These are phyloP conservation scores for Penicillium freii DNA, from an alignment of 2,329 filamentous ascomycete genomes.

Conservation along the genomic window DNA sequence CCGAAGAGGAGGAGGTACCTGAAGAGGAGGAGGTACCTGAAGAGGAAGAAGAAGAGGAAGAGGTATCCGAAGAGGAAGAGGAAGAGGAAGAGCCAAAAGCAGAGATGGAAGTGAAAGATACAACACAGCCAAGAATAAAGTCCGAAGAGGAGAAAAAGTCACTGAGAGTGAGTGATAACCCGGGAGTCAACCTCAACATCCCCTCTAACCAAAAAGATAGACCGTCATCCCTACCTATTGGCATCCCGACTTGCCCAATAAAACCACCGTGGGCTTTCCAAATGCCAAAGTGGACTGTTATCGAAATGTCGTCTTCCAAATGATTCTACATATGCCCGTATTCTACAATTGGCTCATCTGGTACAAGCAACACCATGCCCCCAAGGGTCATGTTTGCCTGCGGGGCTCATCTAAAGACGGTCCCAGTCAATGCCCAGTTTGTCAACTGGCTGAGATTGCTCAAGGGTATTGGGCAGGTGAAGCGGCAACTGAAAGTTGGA, in stretches of 20 bases:
- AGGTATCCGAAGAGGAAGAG: neutral
- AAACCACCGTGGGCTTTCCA: constrained; percentile 2
- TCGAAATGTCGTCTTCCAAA: constrained; percentile 26
- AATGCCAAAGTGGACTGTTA: constrained; percentile 22
- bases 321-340: constrained; percentile 27
- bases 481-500: neutral
- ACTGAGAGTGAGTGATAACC: neutral
- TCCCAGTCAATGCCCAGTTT: constrained; percentile 6
- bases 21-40: too few relatives aligned
- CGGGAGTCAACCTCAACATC: neutral
- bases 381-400: neutral
- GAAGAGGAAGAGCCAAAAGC: neutral
- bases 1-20: too few relatives aligned
- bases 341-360: constrained; percentile 25
- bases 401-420: neutral
- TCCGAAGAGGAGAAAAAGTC: neutral
- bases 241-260: neutral
- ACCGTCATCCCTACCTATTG: neutral
- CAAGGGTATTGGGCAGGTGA: constrained; percentile 18
- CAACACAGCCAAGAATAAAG: neutral
- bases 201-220: neutral
- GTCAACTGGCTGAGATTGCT: constrained; percentile 16
- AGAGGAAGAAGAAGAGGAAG: too few relatives aligned
- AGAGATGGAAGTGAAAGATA: neutral
- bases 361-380: constrained; percentile 8